Conservation (phyloP, 805 yeast species). For the Lachancea lanzarotensis region DNA sequence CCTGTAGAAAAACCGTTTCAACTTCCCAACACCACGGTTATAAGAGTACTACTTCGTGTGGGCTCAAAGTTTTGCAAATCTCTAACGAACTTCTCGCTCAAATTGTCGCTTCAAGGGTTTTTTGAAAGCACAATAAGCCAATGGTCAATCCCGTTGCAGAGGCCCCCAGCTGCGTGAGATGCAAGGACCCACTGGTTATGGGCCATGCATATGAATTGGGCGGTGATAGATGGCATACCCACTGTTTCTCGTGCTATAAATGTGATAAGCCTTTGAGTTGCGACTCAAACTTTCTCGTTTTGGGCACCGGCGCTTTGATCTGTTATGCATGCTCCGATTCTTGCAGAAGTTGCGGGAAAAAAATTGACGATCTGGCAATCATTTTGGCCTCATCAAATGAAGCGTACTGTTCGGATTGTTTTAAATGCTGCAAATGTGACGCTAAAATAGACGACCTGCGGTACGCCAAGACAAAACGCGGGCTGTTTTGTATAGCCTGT, state of each 20-base stretch:
- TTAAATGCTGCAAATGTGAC: constrained; percentile 83
- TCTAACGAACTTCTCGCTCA: not conserved
- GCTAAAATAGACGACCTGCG: constrained; percentile 78
- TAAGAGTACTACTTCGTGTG: too few species aligned
- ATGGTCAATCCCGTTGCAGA: constrained; percentile 7
- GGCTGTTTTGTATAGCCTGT: constrained; percentile 87
- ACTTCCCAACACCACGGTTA: not conserved
- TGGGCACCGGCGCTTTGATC: constrained; percentile 87
- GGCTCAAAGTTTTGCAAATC: too few species aligned
- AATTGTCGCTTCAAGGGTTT: not conserved
- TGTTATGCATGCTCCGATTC: constrained; percentile 90
- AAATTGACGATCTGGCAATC: constrained; percentile 89
- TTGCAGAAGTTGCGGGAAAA: constrained; percentile 76
- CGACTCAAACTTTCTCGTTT: constrained; percentile 80
- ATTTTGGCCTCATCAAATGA: constrained; percentile 75
- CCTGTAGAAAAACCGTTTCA: not conserved
- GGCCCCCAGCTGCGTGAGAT: constrained; percentile 36
- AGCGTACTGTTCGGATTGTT: constrained; percentile 88
- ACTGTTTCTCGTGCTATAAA: constrained; percentile 85
- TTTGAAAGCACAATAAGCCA: not conserved
- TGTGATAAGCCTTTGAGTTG: constrained; percentile 76
- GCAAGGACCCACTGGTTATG: constrained; percentile 57
- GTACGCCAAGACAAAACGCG: constrained; percentile 90
- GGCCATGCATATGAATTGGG: constrained; percentile 96
- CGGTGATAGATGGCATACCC: constrained; percentile 91